Evolutionary conservation across 1,284 basidiomycete species (phyloP), one percentile per base, ranked within the genome.

Genomic region (Gomphus sp.): DNA sequence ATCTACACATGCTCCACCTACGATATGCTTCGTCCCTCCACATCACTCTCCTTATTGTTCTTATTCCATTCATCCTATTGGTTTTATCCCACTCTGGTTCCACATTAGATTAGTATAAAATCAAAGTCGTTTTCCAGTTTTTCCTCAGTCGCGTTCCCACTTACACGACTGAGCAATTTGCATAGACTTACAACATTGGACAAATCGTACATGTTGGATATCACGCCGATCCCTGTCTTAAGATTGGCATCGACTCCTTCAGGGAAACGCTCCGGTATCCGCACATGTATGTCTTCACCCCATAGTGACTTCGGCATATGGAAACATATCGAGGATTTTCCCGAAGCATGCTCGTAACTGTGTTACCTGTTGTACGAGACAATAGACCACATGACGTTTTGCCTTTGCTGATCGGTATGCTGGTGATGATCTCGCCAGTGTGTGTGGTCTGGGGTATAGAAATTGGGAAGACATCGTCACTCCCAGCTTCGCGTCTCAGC

Each of bases 361-460:
- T 62, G 51, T 8, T 16, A 72, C 76, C 70, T 66, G 58, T 78
- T 71, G 58, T 74, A 75, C 3, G 69, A 69, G 41, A 69, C 68
- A 22, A 76, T 64, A n/a, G 74, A 73, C 41, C 68, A 60, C n/a
- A 72, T 52, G 28, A 76, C 62, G 9, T 63, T 64, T 2, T 68
- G 70, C 12, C 73, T 60, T 69, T 68, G 2, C 70, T 71, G 16
- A 77, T 59, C 0, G 65, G 61, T 11, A 79, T 28, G 57, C 73
- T 70, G 44, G 55, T 66, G 36, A 79, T 65, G 4, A 66, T 58
- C 55, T 66, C 63, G 14, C 71, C 71, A 8, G 64, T 65, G n/a
- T 58, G 60, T 1, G 64, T 65, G 28, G 59, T 66, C 45, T 70
- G 57, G n/a, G 68, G 68, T 37, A 61, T 61, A 4, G 68, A 66